These are phyloP conservation scores for Ramaria rubella DNA, from an alignment of 768 basidiomycete species.

Conservation along the genomic window DNA sequence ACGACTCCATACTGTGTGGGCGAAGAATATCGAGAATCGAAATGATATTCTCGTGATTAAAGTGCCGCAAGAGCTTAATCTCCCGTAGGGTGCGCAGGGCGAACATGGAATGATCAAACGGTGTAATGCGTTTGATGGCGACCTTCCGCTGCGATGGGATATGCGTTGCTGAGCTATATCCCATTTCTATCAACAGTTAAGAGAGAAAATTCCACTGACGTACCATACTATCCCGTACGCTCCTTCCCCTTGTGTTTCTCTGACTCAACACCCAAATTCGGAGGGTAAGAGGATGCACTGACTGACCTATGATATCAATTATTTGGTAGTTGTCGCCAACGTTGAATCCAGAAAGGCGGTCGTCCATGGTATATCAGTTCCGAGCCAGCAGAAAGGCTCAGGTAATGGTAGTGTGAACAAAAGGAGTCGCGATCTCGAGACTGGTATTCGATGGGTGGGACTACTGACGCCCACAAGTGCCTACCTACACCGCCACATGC, in stretches of 20 bases:
- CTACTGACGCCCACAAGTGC: not conserved
- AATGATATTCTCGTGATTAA: slow-evolving; percentile 84
- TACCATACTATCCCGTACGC: slow-evolving; percentile 91
- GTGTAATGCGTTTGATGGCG: slow-evolving; percentile 93
- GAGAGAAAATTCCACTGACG: slow-evolving; percentile 9
- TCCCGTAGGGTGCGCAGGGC: slow-evolving; percentile 72
- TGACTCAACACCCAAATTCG: not conserved
- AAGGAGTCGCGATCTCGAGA: slow-evolving; percentile 4
- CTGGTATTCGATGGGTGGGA: not conserved
- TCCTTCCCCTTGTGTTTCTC: slow-evolving; percentile 86
- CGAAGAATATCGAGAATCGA: slow-evolving; percentile 86
- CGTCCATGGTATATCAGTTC: slow-evolving; percentile 13
- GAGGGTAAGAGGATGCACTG: not conserved
- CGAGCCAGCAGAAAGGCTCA: not conserved
- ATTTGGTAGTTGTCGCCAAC: slow-evolving; percentile 35
- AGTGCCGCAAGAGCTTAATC: slow-evolving; percentile 82
- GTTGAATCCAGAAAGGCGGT: slow-evolving; percentile 39
- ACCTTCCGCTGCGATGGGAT: slow-evolving; percentile 83
- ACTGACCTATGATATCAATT: slow-evolving; percentile 14
- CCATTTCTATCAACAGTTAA: not conserved
- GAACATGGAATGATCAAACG: slow-evolving; percentile 94
- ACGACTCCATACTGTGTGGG: slow-evolving; percentile 69
- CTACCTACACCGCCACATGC: not conserved
- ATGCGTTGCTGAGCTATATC: slow-evolving; percentile 67
- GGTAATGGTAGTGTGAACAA: not conserved